Conservation (phyloP, 225 moss, liverwort and hornwort genomes). For the Rhytidiadelphus loreus region DNA sequence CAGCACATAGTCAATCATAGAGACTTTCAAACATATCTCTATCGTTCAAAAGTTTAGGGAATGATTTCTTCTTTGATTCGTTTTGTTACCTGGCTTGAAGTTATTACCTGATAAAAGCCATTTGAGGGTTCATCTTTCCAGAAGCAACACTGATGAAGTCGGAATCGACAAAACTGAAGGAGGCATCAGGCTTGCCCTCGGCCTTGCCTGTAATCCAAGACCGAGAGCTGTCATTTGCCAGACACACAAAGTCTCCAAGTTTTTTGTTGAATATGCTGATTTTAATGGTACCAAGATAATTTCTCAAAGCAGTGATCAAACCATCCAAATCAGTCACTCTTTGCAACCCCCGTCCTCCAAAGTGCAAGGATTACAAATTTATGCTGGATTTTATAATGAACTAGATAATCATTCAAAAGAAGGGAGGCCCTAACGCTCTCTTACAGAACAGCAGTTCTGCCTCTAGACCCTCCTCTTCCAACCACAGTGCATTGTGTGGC, state of each 20-base stretch:
- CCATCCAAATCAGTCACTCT: background rate
- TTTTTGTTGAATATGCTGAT: background rate
- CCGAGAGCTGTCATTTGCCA: background rate
- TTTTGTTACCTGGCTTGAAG: background rate
- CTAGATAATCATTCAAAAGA: background rate
- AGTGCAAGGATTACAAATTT: background rate
- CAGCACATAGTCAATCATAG: background rate
- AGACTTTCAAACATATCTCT: background rate
- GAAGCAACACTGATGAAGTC: conserved; percentile 74
- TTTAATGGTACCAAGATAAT: background rate
- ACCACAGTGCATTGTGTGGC: background rate
- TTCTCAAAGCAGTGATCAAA: background rate
- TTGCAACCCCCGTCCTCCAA: background rate
- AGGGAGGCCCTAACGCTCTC: background rate
- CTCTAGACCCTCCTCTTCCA: background rate
- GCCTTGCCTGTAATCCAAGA: conserved; percentile 47
- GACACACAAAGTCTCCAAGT: background rate
- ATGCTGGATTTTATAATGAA: background rate
- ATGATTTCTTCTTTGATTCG: background rate
- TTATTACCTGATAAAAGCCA: conserved; percentile 84
- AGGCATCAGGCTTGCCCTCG: conserved; percentile 83
- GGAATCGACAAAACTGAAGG: conserved; percentile 73
- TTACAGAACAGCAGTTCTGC: background rate
- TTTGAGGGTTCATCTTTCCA: conserved; percentile 76
- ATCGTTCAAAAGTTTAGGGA: background rate